A percentile compares a stretch with the other conserved stretches of the same genome.
phyloP scores from a whole-genome alignment of 2,329 filamentous ascomycete species.

The Zymoseptoria tritici region DNA sequence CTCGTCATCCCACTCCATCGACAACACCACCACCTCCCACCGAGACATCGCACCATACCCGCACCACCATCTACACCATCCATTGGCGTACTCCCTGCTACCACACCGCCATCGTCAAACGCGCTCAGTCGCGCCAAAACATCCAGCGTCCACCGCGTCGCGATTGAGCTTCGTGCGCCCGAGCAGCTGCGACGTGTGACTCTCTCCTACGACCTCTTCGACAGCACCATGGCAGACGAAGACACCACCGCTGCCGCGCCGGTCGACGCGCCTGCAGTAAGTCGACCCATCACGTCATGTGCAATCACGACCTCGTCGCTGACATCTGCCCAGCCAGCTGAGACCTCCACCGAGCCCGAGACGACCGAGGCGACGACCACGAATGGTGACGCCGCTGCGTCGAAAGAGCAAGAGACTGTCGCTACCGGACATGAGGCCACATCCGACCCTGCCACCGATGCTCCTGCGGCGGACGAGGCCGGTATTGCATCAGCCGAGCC shows the following conservation, averaged over 20 bases:
- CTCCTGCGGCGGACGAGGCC: slow-evolving; percentile 19
- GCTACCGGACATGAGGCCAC: slow-evolving; percentile 22
- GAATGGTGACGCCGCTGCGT: slow-evolving; percentile 18
- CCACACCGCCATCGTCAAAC: slow-evolving; percentile 6
- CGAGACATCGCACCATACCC: slow-evolving; percentile 12
- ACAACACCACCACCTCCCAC: slow-evolving; percentile 17
- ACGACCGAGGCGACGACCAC: slow-evolving; percentile 12
- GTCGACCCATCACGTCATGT: slow-evolving; percentile 9
- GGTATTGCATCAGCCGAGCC: slow-evolving; percentile 15
- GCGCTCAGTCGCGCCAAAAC: slow-evolving; percentile 9
- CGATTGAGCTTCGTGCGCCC: slow-evolving; percentile 14
- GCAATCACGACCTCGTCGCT: slow-evolving; percentile 16
- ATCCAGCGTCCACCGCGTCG: slow-evolving; percentile 14
- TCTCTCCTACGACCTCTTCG: slow-evolving; percentile 5
- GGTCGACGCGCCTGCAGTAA: slow-evolving; percentile 24
- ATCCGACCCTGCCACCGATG: slow-evolving; percentile 21
- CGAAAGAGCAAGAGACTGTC: slow-evolving; percentile 19
- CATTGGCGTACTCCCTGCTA: slow-evolving; percentile 6
- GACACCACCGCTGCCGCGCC: slow-evolving; percentile 15
- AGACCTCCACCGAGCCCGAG: neutral
- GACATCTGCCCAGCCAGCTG: slow-evolving; percentile 1
- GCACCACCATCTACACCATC: slow-evolving; percentile 6
- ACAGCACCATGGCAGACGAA: slow-evolving; percentile 27
- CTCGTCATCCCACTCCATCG: slow-evolving; percentile 14
- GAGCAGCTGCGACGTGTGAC: neutral